These are phyloP conservation scores for Smallanthus sonchifolius DNA, from an alignment of 129 eudicot genomes.

Conservation along the genomic window DNA sequence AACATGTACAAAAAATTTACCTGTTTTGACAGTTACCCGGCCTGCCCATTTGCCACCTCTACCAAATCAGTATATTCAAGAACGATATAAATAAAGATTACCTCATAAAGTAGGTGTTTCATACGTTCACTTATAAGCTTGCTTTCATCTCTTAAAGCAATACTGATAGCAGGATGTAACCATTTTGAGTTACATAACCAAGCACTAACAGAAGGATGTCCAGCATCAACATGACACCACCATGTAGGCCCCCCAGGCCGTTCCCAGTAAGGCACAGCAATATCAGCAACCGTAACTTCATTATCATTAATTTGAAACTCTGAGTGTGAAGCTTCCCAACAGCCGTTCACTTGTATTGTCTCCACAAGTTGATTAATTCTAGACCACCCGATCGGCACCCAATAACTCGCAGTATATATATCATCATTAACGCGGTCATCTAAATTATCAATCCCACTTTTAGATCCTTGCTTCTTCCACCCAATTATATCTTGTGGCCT, in stretches of 20 bases:
- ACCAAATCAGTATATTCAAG: not conserved
- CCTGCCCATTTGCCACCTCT: not conserved
- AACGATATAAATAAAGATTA: conserved; percentile 6
- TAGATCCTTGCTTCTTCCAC: conserved; percentile 25
- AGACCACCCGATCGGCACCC: conserved; percentile 71
- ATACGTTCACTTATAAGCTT: conserved; percentile 72
- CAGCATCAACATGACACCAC: conserved; percentile 74
- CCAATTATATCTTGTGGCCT: conserved; percentile 25
- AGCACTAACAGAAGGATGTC: conserved; percentile 37
- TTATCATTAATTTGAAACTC: conserved; percentile 39
- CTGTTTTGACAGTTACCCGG: not conserved
- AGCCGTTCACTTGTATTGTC: conserved; percentile 39
- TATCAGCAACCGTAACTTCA: conserved; percentile 61
- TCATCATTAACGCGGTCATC: conserved; percentile 16
- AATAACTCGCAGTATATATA: conserved; percentile 28
- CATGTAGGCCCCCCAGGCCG: conserved; percentile 61
- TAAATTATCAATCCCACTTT: conserved; percentile 9
- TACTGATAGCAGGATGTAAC: conserved; percentile 69
- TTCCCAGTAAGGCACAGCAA: conserved; percentile 60
- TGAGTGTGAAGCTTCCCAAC: conserved; percentile 40
- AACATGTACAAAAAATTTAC: not conserved
- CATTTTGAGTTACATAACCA: conserved; percentile 61
- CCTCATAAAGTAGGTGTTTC: conserved; percentile 76
- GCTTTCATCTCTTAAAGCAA: conserved; percentile 64
- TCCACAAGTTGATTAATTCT: conserved; percentile 53